Evolutionary conservation across 441 rosid genomes (phyloP).

Genomic region (Hura crepitans): DNA sequence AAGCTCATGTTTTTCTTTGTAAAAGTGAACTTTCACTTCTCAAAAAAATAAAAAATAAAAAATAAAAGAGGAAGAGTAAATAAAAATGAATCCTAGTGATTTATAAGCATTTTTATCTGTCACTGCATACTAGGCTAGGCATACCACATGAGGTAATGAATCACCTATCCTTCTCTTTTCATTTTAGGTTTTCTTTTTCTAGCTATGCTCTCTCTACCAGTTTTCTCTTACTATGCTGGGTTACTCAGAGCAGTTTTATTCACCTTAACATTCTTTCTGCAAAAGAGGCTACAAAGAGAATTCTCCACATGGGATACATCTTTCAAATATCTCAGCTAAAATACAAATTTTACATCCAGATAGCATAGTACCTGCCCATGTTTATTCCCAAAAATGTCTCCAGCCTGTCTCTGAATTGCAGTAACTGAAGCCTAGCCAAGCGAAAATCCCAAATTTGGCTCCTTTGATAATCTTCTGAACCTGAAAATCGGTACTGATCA

Average conservation of each 20-base stretch:
- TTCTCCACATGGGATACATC: neutral
- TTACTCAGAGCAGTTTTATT: neutral
- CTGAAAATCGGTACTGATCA: conserved; percentile 49
- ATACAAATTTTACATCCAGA: neutral
- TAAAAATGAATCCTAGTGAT: neutral
- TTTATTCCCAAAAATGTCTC: conserved; percentile 95
- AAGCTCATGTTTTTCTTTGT: neutral
- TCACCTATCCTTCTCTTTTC: neutral
- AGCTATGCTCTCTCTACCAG: neutral
- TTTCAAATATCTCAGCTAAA: neutral
- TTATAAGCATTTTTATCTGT: neutral
- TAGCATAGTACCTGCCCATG: conserved; percentile 87
- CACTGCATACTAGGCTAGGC: neutral
- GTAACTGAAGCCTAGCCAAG: conserved; percentile 75
- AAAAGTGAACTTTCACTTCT: neutral
- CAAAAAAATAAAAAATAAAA: neutral
- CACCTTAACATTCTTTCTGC: neutral
- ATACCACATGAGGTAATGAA: neutral
- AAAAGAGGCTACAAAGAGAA: neutral
- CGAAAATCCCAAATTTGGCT: conserved; percentile 66
- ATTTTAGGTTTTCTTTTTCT: neutral
- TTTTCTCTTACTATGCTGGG: neutral
- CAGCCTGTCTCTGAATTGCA: conserved; percentile 78
- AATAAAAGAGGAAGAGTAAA: neutral
- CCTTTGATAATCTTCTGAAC: conserved; percentile 46